Conservation (phyloP, 805 yeast genomes). For the Lachancea meyersii region DNA sequence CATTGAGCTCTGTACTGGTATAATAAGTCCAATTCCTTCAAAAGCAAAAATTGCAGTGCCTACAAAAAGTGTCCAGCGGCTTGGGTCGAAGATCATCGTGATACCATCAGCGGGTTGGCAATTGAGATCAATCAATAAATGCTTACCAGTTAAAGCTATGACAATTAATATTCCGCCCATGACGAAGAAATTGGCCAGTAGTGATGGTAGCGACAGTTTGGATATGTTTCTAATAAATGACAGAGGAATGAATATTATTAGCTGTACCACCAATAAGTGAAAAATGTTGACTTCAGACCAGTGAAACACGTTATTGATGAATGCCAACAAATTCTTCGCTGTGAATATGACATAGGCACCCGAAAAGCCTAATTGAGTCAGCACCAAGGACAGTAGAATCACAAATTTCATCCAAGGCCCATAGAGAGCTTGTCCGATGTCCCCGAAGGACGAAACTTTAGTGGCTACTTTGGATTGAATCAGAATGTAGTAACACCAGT, state of each 20-base stretch:
- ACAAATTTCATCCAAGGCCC: conserved; percentile 60
- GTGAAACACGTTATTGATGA: conserved; percentile 45
- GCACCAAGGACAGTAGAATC: conserved; percentile 55
- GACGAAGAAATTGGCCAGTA: conserved; percentile 65
- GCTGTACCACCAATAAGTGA: conserved; percentile 48
- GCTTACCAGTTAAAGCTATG: conserved; percentile 44
- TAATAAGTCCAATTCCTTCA: conserved; percentile 77
- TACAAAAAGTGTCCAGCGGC: conserved; percentile 62
- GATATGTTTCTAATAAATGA: conserved; percentile 73
- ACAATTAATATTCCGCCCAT: conserved; percentile 61
- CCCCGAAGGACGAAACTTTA: conserved; percentile 71
- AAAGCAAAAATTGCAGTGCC: conserved; percentile 87
- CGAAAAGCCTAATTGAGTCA: conserved; percentile 74
- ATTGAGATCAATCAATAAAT: conserved; percentile 22
- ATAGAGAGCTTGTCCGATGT: conserved; percentile 58
- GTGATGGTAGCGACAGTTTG: conserved; percentile 62
- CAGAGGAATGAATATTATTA: conserved; percentile 56
- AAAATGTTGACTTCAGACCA: conserved; percentile 33
- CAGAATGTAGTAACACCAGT: conserved; percentile 69
- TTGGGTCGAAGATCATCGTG: conserved; percentile 44
- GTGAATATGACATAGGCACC: conserved; percentile 79
- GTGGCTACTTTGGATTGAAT: conserved; percentile 53
- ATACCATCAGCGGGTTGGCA: conserved; percentile 49
- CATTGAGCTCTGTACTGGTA: conserved; percentile 82
- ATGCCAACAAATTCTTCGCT: conserved; percentile 63